A percentile compares a stretch with the other conserved stretches of the same genome.
These are phyloP conservation scores for Cinnamomum chago DNA, from an alignment of 164 flowering plant genomes.

Conservation along the genomic window DNA sequence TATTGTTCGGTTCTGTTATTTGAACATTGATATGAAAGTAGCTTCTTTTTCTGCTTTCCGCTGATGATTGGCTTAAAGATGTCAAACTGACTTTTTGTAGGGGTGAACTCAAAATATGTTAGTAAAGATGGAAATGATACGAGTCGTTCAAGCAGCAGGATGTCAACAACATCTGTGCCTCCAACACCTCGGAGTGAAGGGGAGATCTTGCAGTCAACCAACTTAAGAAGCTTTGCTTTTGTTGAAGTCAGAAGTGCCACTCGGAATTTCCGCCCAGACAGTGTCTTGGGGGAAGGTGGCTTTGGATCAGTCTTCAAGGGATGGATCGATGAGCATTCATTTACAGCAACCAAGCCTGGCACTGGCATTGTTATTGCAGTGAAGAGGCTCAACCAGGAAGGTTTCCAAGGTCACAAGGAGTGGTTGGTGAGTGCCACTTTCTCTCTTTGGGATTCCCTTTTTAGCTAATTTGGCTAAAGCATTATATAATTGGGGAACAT, in stretches of 20 bases:
- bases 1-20: background rate
- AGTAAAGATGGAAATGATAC: conserved; percentile 5
- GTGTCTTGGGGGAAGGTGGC: conserved; percentile 89
- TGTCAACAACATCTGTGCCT: conserved; percentile 11
- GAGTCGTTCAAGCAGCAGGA: conserved; percentile 14
- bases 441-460: background rate
- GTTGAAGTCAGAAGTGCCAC: conserved; percentile 63
- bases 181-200: conserved; percentile 38
- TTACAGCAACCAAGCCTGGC: conserved; percentile 66
- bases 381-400: conserved; percentile 74
- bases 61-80: background rate
- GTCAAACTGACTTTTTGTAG: conserved; percentile 2
- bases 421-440: conserved; percentile 62
- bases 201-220: conserved; percentile 62
- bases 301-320: conserved; percentile 90
- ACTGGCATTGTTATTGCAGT: conserved; percentile 76
- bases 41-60: background rate
- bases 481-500: background rate
- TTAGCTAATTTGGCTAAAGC: background rate
- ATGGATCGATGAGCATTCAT: conserved; percentile 73
- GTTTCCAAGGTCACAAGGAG: conserved; percentile 84
- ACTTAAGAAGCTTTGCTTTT: conserved; percentile 58
- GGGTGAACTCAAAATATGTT: conserved; percentile 4
- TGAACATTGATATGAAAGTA: background rate
- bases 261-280: conserved; percentile 84